phyloP scores from a whole-genome alignment of 352 stramenopile species.

The Globisporangium uncinulatum region DNA sequence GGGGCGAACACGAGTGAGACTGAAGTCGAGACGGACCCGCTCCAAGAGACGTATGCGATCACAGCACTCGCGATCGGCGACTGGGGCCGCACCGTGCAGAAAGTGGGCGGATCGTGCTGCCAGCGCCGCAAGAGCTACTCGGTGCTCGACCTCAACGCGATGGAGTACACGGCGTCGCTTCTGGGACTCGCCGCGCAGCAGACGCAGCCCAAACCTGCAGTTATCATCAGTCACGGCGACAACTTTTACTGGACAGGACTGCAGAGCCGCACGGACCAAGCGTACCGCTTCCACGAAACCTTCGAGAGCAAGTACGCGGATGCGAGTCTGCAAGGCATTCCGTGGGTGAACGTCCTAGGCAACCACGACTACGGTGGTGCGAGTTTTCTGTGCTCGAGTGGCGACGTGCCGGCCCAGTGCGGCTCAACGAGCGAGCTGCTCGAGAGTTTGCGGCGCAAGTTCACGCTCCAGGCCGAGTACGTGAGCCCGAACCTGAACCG shows the following conservation, averaged over 20 bases:
- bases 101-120: too few species aligned
- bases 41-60: too few species aligned
- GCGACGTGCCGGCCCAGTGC: slow-evolving; percentile 36
- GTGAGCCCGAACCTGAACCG: slow-evolving; percentile 74
- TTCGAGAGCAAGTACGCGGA: slow-evolving; percentile 76
- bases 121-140: too few species aligned
- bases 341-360: slow-evolving; percentile 82
- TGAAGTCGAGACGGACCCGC: too few species aligned
- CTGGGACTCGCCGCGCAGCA: too few species aligned
- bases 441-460: slow-evolving; percentile 27
- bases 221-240: slow-evolving; percentile 40
- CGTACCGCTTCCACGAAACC: slow-evolving; percentile 65
- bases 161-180: too few species aligned
- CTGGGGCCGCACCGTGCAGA: too few species aligned
- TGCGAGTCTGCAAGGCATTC: slow-evolving; percentile 42
- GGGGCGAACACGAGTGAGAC: too few species aligned
- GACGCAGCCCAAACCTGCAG: too few species aligned
- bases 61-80: too few species aligned
- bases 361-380: slow-evolving; percentile 85
- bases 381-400: slow-evolving; percentile 65
- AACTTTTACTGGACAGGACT: slow-evolving; percentile 84
- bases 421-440: slow-evolving; percentile 37
- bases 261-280: slow-evolving; percentile 42
- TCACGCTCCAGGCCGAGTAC: slow-evolving; percentile 69
- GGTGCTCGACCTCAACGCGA: too few species aligned